Base-by-base conservation (phyloP, 164 flowering plant genomes). In the Umbellularia californica region DNA sequence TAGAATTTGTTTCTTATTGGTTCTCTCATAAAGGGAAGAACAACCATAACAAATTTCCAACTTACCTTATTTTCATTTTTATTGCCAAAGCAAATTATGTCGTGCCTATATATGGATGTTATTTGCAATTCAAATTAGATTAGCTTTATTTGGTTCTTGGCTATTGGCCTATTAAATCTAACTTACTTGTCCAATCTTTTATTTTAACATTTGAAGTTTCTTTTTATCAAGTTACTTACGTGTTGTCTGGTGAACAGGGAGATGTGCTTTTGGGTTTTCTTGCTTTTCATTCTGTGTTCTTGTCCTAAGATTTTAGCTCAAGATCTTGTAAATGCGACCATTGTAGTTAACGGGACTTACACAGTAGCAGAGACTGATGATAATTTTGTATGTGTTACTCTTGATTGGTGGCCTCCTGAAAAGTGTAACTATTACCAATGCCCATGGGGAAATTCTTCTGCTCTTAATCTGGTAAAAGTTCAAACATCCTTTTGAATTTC, bases 341-440 rank as follows among this genome's bases (percentile, higher is more conserved):
- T 91, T 72, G 69, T 77, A 5, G 81, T 94, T 19, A 73, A 86
- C 80, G 87, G 88, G 60, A 79, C 77, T 68, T 50, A 50, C 15
- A 64, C 76, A 51, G 41, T 87, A 67, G 88, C 94, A 25, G 80
- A 83, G 69, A 93, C 89, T 11, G 91, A 90, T 70, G 85, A 81
- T 70, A 82, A 90, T 77, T 95, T 85, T 65, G 72, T 95, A n/a
- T 95, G 98, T 81, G 97, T 97, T 64, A 95, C 98, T 58, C 70
- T 95, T 62, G 98, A 95, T 84, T 95, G 98, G 98, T 95, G 98
- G 98, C 97, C 97, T 69, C 84, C 84, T 33, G 87, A 84, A 30
- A 95, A 95, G 84, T 92, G 97, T 60, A 81, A 89, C 81, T 92
- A 92, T 82, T 78, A 89, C 64, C 83, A 82, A 3, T 95, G 97